A percentile compares a stretch with the other conserved stretches of the same genome.
Evolutionary conservation across 129 eudicot species (phyloP).

Genomic region (Kitagawia praeruptora): DNA sequence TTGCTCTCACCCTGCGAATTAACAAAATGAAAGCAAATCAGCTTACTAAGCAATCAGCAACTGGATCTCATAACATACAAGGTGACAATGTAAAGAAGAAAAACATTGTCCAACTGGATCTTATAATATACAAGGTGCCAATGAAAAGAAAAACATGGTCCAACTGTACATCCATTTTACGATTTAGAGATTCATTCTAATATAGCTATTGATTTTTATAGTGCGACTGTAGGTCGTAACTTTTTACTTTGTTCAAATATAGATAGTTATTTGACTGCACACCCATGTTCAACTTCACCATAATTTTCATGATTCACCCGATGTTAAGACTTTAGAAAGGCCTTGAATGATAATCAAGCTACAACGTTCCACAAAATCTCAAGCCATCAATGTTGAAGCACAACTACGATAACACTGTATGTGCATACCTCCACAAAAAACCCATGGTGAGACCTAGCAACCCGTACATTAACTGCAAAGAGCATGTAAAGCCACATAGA

Average conservation of each 20-base stretch:
- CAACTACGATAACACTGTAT: not conserved
- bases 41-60: not conserved
- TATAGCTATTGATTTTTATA: not conserved
- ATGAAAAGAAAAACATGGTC: not conserved
- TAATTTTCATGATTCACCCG: not conserved
- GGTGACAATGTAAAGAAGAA: not conserved
- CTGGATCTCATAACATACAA: not conserved
- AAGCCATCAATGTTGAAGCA: not conserved
- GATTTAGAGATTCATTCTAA: not conserved
- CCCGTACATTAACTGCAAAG: conserved; percentile 70
- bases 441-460: conserved; percentile 90
- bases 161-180: not conserved
- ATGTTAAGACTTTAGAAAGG: not conserved
- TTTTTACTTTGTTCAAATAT: not conserved
- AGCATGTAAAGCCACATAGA: not conserved
- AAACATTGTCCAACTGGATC: not conserved
- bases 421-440: conserved; percentile 75
- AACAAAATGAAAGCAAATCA: not conserved
- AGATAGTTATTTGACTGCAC: not conserved
- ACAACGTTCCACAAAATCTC: not conserved
- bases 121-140: not conserved
- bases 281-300: not conserved
- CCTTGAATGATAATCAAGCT: not conserved
- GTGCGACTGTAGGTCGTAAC: not conserved
- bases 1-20: conserved; percentile 50